These are phyloP conservation scores for Strobilomyces dryophilus DNA, from an alignment of 768 basidiomycete genomes.

Conservation along the genomic window DNA sequence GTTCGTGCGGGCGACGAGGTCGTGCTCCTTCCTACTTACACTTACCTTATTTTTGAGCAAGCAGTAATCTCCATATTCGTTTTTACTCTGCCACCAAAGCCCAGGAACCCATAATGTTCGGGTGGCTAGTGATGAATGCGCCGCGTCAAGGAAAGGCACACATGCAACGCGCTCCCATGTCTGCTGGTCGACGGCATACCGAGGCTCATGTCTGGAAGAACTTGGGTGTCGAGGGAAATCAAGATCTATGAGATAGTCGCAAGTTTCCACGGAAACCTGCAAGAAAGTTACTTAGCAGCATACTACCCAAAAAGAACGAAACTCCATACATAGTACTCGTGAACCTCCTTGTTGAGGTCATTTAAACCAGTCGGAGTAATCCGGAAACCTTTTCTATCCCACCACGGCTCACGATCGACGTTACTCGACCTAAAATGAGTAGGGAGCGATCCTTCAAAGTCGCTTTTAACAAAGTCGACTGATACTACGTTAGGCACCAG, in stretches of 20 bases:
- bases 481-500: slow-evolving; percentile 78
- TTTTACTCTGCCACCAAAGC: slow-evolving; percentile 57
- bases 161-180: slow-evolving; percentile 85
- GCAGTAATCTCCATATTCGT: slow-evolving; percentile 90
- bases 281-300: slow-evolving; percentile 3
- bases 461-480: slow-evolving; percentile 89
- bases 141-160: slow-evolving; percentile 77
- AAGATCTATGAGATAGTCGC: slow-evolving; percentile 89
- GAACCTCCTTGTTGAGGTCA: slow-evolving; percentile 80
- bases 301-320: neutral
- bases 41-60: slow-evolving; percentile 61
- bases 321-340: slow-evolving; percentile 67
- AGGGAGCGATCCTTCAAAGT: slow-evolving; percentile 86
- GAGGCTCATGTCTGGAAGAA: slow-evolving; percentile 63
- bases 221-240: slow-evolving; percentile 74
- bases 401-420: slow-evolving; percentile 25
- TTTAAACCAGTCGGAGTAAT: slow-evolving; percentile 67
- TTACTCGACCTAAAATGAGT: slow-evolving; percentile 59
- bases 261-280: slow-evolving; percentile 66
- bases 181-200: slow-evolving; percentile 60
- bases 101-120: slow-evolving; percentile 81
- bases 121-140: slow-evolving; percentile 66
- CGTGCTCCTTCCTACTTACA: slow-evolving; percentile 25
- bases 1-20: slow-evolving; percentile 8
- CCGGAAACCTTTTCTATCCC: slow-evolving; percentile 53